Evolutionary conservation across 164 flowering plant genomes (phyloP).

Genomic region (Umbilicus rupestris): DNA sequence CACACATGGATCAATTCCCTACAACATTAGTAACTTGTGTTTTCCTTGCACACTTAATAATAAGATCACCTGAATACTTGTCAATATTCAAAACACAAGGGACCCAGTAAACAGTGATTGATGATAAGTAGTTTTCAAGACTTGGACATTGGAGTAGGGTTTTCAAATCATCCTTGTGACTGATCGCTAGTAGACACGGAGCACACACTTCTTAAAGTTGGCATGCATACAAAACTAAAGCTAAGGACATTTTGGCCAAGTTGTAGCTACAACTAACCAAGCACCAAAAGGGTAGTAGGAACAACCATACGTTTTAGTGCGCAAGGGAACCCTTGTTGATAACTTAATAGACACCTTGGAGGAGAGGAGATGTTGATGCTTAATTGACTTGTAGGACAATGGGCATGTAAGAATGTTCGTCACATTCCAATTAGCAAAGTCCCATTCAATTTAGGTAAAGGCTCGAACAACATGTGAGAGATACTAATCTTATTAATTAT

Average conservation of each 20-base stretch:
- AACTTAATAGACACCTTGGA: not conserved
- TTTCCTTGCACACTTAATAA: too few relatives aligned
- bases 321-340: not conserved
- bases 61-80: too few relatives aligned
- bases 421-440: not conserved
- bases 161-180: not conserved
- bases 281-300: not conserved
- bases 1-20: too few relatives aligned
- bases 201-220: not conserved
- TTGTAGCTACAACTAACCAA: not conserved
- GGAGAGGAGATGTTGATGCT: not conserved
- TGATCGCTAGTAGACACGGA: not conserved
- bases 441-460: not conserved
- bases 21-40: too few relatives aligned
- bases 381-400: not conserved
- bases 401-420: not conserved
- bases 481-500: not conserved
- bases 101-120: not conserved
- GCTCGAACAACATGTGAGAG: not conserved
- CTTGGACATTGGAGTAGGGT: not conserved
- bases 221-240: not conserved
- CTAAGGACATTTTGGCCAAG: not conserved
- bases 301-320: not conserved
- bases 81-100: too few relatives aligned
- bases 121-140: not conserved